Conservation (phyloP, 208 protist genomes). For the Crithidia expoeki region DNA sequence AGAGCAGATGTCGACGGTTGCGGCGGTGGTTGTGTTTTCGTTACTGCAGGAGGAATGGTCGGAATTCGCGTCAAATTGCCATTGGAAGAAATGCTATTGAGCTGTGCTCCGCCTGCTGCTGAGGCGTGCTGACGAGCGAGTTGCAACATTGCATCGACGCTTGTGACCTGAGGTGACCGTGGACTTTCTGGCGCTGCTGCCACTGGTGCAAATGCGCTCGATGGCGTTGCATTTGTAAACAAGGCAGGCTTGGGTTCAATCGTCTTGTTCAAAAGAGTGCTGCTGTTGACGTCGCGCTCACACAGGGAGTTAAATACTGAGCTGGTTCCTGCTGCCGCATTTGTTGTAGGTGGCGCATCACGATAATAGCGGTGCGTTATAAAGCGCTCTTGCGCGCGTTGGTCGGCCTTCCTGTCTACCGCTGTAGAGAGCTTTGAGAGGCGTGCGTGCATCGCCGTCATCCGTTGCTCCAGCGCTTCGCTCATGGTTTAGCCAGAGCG, state of each 20-base stretch:
- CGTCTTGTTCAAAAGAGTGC: not conserved
- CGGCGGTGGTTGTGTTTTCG: not conserved
- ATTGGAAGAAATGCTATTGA: not conserved
- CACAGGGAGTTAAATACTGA: not conserved
- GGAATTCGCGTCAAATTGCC: too few relatives aligned
- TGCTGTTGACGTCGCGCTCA: slow-evolving; percentile 11
- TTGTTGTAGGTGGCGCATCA: not conserved
- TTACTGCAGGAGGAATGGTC: not conserved
- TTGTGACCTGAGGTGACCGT: too few relatives aligned
- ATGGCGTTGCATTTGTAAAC: not conserved
- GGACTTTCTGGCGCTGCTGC: not conserved
- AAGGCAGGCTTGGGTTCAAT: not conserved
- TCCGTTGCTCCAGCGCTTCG: slow-evolving; percentile 15
- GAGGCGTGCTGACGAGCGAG: slow-evolving; percentile 27
- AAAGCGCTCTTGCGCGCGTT: not conserved
- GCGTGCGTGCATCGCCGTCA: slow-evolving; percentile 31
- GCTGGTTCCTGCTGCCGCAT: not conserved
- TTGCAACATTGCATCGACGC: slow-evolving; percentile 29
- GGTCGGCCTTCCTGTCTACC: slow-evolving; percentile 18
- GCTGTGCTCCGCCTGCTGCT: not conserved
- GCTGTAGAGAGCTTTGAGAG: slow-evolving; percentile 19
- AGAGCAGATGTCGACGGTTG: not conserved
- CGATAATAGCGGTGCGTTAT: slow-evolving; percentile 21
- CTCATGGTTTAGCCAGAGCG: not conserved
- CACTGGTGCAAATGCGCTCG: not conserved